Conservation (phyloP, 2,329 filamentous ascomycete genomes). For the Epichloe typhina region DNA sequence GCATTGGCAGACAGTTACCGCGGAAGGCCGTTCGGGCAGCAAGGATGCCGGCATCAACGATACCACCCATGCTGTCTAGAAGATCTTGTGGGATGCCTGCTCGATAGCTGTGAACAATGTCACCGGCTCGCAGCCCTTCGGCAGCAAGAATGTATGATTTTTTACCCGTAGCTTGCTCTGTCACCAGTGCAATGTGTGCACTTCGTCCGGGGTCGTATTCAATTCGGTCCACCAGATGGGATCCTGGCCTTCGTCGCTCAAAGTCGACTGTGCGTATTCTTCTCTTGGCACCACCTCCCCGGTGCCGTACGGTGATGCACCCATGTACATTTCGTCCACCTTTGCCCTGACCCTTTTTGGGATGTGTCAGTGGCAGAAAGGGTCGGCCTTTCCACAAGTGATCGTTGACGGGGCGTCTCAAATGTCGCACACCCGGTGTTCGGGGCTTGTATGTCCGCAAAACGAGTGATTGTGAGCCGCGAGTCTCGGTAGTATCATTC, state of each 20-base stretch:
- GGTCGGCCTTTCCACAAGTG: constrained; percentile 93
- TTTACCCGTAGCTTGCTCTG: constrained; percentile 55
- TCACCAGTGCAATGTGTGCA: constrained; percentile 83
- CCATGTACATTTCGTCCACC: constrained; percentile 87
- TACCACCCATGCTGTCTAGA: constrained; percentile 81
- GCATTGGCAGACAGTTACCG: constrained; percentile 87
- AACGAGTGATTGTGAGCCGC: constrained; percentile 25
- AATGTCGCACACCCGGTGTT: constrained; percentile 83
- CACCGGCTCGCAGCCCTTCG: constrained; percentile 84
- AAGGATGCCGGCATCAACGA: constrained; percentile 87
- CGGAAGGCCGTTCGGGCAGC: constrained; percentile 88
- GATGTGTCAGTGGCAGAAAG: constrained; percentile 68
- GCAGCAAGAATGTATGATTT: constrained; percentile 92
- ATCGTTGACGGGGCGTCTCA: constrained; percentile 86
- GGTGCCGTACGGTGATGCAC: constrained; percentile 76
- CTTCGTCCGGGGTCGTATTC: constrained; percentile 92
- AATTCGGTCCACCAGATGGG: constrained; percentile 82
- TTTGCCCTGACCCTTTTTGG: constrained; percentile 85
- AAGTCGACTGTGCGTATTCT: constrained; percentile 91
- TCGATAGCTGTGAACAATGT: constrained; percentile 84
- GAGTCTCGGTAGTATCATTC: constrained; percentile 10
- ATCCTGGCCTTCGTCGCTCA: constrained; percentile 60
- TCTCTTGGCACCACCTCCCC: constrained; percentile 82
- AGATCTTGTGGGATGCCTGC: constrained; percentile 78
- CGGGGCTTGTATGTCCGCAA: constrained; percentile 85